Percentiles rank a stretch among this genome's conserved stretches.
Evolutionary conservation across 164 flowering plant genomes (phyloP).

Genomic region (Brasenia schreberi): DNA sequence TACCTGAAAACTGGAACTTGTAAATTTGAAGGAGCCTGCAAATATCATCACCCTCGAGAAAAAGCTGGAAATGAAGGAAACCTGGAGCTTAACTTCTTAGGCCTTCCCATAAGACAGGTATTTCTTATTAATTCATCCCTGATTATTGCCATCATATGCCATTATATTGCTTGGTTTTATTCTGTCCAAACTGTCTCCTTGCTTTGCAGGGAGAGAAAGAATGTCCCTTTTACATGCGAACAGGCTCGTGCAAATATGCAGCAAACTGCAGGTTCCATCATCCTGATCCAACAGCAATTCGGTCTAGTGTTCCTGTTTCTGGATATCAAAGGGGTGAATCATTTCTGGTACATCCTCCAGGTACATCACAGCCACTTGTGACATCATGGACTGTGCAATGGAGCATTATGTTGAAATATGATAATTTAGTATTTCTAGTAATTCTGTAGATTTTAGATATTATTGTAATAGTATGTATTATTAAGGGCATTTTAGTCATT

Average conservation of each 20-base stretch:
- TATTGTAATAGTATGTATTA: too few relatives aligned
- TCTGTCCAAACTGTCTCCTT: conserved; percentile 1
- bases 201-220: conserved; percentile 72
- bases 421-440: too few relatives aligned
- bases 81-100: conserved; percentile 58
- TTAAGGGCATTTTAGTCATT: too few relatives aligned
- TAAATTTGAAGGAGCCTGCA: conserved; percentile 70
- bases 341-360: conserved; percentile 22
- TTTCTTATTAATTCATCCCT: conserved; percentile 1
- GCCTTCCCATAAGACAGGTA: conserved; percentile 87
- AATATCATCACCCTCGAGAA: conserved; percentile 44
- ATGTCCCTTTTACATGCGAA: conserved; percentile 83
- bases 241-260: conserved; percentile 85
- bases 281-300: conserved; percentile 68
- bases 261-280: conserved; percentile 82
- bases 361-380: conserved; percentile 23
- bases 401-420: not conserved
- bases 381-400: conserved; percentile 35
- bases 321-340: conserved; percentile 38
- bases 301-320: conserved; percentile 28
- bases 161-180: too few relatives aligned
- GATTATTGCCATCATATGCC: too few relatives aligned
- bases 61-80: conserved; percentile 22
- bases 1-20: conserved; percentile 67
- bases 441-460: too few relatives aligned